Conservation (phyloP, 176 grass and related monocot species). For the Carex littledalei region DNA sequence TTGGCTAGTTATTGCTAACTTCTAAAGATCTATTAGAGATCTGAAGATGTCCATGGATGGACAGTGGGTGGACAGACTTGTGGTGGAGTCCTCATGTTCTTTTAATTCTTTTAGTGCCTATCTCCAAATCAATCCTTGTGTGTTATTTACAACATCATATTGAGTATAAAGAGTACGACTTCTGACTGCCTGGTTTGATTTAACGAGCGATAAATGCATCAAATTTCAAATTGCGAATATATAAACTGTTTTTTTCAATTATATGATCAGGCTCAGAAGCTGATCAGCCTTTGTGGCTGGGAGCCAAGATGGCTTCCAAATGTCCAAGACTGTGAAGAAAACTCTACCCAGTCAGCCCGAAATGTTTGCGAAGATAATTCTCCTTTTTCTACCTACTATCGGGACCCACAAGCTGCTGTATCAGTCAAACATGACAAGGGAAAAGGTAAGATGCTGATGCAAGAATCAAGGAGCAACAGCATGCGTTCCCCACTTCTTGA, state of each 20-base stretch:
- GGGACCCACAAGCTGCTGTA: slow-evolving; percentile 41
- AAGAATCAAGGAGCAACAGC: slow-evolving; percentile 61
- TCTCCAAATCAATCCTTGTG: not conserved
- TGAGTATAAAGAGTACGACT: not conserved
- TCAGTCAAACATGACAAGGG: slow-evolving; percentile 71
- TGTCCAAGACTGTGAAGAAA: slow-evolving; percentile 97
- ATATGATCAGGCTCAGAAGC: slow-evolving; percentile 65
- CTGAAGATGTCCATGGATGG: no score
- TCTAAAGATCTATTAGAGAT: no score
- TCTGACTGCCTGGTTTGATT: not conserved
- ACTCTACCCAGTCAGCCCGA: slow-evolving; percentile 76
- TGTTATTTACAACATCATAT: not conserved
- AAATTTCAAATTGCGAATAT: slow-evolving; percentile 15
- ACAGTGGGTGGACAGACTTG: no score
- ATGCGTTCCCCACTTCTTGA: slow-evolving; percentile 88
- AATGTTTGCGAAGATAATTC: slow-evolving; percentile 47
- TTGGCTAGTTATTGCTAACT: no score
- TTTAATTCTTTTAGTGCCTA: not conserved
- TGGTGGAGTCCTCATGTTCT: no score
- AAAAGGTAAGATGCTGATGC: slow-evolving; percentile 54
- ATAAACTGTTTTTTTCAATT: not conserved
- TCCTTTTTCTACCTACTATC: slow-evolving; percentile 39
- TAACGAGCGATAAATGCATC: not conserved
- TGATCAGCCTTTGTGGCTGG: slow-evolving; percentile 99
- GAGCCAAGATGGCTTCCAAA: slow-evolving; percentile 98